Percentiles rank a stretch among this genome's conserved stretches.
Evolutionary conservation across 2,329 filamentous ascomycete species (phyloP).

Genomic region (Calonectria fujianensis): DNA sequence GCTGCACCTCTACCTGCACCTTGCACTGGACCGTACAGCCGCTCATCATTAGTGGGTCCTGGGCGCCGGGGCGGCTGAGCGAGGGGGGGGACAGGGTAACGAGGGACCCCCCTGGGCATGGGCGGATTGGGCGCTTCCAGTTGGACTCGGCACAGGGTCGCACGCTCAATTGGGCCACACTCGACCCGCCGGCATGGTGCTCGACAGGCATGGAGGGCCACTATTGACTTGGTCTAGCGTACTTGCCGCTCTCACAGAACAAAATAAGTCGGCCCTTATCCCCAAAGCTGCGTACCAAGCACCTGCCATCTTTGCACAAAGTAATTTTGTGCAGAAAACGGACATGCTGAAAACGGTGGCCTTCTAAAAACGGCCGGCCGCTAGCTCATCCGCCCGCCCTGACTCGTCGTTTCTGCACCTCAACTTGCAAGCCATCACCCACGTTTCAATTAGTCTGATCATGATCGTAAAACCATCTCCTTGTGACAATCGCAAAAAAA

Average conservation of each 20-base stretch:
- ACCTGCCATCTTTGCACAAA: conserved; percentile 10
- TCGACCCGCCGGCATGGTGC: conserved; percentile 8
- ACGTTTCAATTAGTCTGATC: neutral
- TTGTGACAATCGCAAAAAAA: neutral
- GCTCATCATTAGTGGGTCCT: conserved; percentile 27
- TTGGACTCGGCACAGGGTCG: neutral
- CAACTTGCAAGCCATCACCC: neutral
- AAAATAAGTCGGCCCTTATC: neutral
- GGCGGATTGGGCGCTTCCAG: conserved; percentile 20
- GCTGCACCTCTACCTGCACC: conserved; percentile 9
- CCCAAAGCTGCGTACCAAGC: neutral
- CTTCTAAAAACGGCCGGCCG: neutral
- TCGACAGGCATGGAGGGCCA: conserved; percentile 20
- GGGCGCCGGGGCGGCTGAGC: conserved; percentile 16
- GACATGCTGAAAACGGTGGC: conserved; percentile 6
- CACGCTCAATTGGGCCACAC: conserved; percentile 1
- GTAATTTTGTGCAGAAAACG: conserved; percentile 16
- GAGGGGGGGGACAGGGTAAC: neutral
- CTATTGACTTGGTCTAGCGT: conserved; percentile 24
- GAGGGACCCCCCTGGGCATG: neutral
- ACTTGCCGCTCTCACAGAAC: conserved; percentile 16
- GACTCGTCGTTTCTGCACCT: neutral
- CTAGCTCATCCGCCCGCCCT: neutral
- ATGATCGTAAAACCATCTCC: neutral
- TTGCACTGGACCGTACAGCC: conserved; percentile 26